These are phyloP conservation scores for Puccinellia tenuiflora DNA, from an alignment of 176 grass and related monocot species.

Conservation along the genomic window DNA sequence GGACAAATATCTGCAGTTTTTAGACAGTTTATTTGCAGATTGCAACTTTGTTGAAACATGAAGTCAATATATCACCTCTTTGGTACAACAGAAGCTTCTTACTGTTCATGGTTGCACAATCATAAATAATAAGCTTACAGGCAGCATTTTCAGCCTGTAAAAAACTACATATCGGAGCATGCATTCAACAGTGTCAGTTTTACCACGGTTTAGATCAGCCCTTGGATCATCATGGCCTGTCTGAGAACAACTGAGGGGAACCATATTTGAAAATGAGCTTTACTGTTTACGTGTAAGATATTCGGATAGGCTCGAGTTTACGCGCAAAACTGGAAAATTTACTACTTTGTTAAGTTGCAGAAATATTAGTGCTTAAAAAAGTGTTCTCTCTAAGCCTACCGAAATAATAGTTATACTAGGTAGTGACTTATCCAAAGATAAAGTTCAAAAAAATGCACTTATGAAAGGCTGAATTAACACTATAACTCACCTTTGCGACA, in stretches of 20 bases:
- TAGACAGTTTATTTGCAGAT: neutral
- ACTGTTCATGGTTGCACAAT: neutral
- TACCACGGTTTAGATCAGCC: neutral
- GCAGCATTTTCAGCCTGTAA: neutral
- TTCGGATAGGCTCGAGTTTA: neutral
- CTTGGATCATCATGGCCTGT: neutral
- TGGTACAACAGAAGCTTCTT: neutral
- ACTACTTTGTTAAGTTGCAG: neutral
- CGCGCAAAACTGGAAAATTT: neutral
- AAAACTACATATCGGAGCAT: neutral
- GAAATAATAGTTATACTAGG: neutral
- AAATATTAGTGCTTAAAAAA: neutral
- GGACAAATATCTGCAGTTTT: neutral
- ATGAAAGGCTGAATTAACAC: conserved; percentile 22
- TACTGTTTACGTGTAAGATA: neutral
- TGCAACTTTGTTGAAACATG: neutral
- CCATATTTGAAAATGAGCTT: neutral
- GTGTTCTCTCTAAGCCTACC: neutral
- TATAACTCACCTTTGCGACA: conserved; percentile 73
- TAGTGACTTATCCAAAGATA: conserved; percentile 1
- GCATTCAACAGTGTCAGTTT: neutral
- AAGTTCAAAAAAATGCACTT: conserved; percentile 12
- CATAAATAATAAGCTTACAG: neutral
- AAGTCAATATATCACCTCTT: neutral
- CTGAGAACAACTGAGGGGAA: neutral